Evolutionary conservation across 352 stramenopile genomes (phyloP), one percentile per base, ranked within the genome.

Genomic region (Globisporangium canariense): DNA sequence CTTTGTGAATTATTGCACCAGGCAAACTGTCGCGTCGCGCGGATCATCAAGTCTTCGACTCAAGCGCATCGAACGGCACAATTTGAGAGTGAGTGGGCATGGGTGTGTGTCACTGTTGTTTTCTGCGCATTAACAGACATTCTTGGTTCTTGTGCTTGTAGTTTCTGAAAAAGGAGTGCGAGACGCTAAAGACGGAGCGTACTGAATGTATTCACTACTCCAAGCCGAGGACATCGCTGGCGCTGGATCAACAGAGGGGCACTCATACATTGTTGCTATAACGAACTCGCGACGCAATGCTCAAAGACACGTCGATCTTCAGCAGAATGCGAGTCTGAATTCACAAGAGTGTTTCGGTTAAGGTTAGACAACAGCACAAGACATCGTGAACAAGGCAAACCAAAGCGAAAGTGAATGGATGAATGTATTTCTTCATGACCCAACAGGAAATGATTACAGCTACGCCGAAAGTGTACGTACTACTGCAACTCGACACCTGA

Each of bases 31-130:
- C 71, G 80, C 32, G 62, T 83, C 8, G 80, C 74, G 14, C 68
- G 64, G 1, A 49, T 91, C 0, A 70, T 76, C 45, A 91, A 89
- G 34, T 91, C 83, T 3, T 71, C 78, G 4, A 62, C 68, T 4
- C 52, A 88, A 43, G 65, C 67, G 3, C 78, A 88, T 20, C 65
- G 68, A 16, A 64, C 58, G 0, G 67, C 65, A 0, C 25, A 66
- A 34, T 89, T 91, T 58, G 60, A 79, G 76, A 72, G 82, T 87
- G 60, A 25, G 62, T 53, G 11, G 7, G 9, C 22, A 34, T 38
- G 11, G 1, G 9, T 41, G 36, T 30, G 8, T 6, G 16, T 22
- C 3, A 40, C 4, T 18, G 5, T 56, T 22, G 18, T 34, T 13
- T 47, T 40, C 6, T n/a, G 13, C 18, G n/a, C 22, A 58, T 5